These are phyloP conservation scores for Trichoderma semiorbis DNA, from an alignment of 2,329 filamentous ascomycete species.

Conservation along the genomic window DNA sequence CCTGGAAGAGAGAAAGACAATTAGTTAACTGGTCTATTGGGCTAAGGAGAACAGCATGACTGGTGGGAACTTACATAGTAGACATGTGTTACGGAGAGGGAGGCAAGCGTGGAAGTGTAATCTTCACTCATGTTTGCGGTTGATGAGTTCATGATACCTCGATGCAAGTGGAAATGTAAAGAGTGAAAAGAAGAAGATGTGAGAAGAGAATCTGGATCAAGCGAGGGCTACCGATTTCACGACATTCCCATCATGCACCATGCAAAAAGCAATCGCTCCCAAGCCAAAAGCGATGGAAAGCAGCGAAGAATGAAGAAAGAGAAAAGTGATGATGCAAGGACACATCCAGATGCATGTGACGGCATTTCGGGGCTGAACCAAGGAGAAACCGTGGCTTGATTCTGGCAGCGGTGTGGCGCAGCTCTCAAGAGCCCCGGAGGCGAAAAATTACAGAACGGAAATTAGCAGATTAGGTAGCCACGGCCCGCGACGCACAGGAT, in stretches of 20 bases:
- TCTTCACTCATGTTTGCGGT: conserved; percentile 27
- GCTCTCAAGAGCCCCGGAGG: not conserved
- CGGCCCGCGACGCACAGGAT: not conserved
- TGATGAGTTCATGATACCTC: not conserved
- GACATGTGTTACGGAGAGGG: conserved; percentile 90
- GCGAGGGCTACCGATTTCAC: not conserved
- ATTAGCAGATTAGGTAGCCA: not conserved
- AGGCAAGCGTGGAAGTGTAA: conserved; percentile 64
- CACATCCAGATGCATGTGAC: conserved; percentile 1
- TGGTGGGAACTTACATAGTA: conserved; percentile 68
- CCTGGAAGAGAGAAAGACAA: conserved; percentile 47
- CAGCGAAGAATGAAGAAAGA: not conserved
- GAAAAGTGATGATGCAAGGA: not conserved
- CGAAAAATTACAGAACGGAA: not conserved
- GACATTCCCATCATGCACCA: not conserved
- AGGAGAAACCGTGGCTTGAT: conserved; percentile 6
- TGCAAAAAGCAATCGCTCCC: not conserved
- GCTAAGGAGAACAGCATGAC: not conserved
- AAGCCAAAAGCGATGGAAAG: not conserved
- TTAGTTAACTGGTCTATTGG: not conserved
- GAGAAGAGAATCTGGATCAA: not conserved
- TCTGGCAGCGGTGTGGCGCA: not conserved
- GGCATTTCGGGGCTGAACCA: not conserved
- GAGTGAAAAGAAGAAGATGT: not conserved
- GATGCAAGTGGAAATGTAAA: not conserved